Percentiles rank a stretch among this genome's conserved stretches.
Evolutionary conservation across 805 yeast species (phyloP).

Genomic region (Candida vaughaniae): DNA sequence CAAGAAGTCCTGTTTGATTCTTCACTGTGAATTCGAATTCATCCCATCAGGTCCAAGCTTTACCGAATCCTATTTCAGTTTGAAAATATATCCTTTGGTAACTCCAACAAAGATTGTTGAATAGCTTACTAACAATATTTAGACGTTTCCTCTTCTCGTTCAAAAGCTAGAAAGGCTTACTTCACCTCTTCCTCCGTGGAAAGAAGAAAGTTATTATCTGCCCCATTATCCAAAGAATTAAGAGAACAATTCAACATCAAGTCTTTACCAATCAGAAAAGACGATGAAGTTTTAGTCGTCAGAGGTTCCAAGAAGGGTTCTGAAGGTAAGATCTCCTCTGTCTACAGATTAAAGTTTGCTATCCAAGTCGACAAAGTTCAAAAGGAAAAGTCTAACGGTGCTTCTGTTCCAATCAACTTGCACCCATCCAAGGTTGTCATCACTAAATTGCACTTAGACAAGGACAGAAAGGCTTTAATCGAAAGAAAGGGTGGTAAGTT

Average conservation of each 20-base stretch:
- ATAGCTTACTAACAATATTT: constrained; percentile 23
- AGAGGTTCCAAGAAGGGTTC: constrained; percentile 99
- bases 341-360: constrained; percentile 97
- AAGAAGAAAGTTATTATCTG: constrained; percentile 93
- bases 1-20: no score
- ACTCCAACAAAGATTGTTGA: no score
- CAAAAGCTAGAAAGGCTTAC: constrained; percentile 99
- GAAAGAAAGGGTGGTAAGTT: constrained; percentile 97
- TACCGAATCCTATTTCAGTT: no score
- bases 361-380: constrained; percentile 96
- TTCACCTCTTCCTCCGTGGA: constrained; percentile 96
- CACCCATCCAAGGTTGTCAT: constrained; percentile 99
- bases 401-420: constrained; percentile 93
- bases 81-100: no score
- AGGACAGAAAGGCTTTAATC: constrained; percentile 97
- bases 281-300: constrained; percentile 91
- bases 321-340: constrained; percentile 96
- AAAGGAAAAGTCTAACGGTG: constrained; percentile 98
- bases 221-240: constrained; percentile 98
- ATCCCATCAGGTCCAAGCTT: no score
- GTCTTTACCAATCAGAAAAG: constrained; percentile 96
- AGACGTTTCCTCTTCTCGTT: constrained; percentile 99
- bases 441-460: constrained; percentile 97
- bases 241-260: constrained; percentile 95
- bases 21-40: no score